Percentiles rank a stretch among this genome's conserved stretches.
Evolutionary conservation across 2,329 filamentous ascomycete genomes (phyloP).

Genomic region (Stromatinia cepivora): DNA sequence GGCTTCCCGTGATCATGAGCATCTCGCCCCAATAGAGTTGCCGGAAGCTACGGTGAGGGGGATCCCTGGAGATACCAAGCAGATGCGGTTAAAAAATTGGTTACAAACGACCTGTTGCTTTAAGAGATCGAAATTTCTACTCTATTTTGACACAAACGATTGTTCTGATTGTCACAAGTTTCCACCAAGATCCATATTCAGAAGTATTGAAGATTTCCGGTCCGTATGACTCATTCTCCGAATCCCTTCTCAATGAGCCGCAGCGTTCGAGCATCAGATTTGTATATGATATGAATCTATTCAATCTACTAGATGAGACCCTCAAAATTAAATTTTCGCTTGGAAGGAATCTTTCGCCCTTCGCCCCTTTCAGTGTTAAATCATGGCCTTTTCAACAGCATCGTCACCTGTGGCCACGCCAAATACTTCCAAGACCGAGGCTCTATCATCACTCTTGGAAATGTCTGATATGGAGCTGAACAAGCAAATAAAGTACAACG

Average conservation of each 20-base stretch:
- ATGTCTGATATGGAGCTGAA: constrained; percentile 6
- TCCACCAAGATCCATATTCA: neutral
- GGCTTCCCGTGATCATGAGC: neutral
- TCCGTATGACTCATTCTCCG: neutral
- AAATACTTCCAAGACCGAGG: neutral
- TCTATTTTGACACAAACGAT: neutral
- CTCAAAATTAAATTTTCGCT: neutral
- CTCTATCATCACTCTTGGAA: neutral
- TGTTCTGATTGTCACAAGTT: neutral
- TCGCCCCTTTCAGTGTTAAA: neutral
- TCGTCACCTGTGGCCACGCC: neutral
- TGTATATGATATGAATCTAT: neutral
- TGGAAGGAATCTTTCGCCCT: neutral
- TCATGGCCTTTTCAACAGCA: neutral
- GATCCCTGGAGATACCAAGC: neutral
- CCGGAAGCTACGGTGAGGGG: neutral
- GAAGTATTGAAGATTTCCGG: neutral
- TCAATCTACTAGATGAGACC: neutral
- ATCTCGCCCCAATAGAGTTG: neutral
- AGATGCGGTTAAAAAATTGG: neutral
- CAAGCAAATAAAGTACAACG: constrained; percentile 8
- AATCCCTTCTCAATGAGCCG: neutral
- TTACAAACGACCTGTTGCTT: neutral
- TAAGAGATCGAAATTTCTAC: neutral
- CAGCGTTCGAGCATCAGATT: neutral